Conservation (phyloP, 306 rosid species). For the Luffa acutangula region DNA sequence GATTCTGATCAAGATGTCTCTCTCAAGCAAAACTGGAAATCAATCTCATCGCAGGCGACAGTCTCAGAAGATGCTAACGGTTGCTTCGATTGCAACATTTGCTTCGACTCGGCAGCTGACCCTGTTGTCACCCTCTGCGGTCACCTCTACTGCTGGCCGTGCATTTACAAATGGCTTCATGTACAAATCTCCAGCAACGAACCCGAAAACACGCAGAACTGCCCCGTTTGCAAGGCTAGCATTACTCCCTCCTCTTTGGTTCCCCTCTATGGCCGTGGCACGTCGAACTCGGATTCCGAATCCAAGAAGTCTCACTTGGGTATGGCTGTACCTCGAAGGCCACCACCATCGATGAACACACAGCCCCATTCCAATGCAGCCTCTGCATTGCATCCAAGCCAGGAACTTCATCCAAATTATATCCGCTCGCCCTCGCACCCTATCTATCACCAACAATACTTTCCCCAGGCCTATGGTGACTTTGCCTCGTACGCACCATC, state of each 20-base stretch:
- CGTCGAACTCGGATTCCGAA: slow-evolving; percentile 31
- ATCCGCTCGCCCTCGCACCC: slow-evolving; percentile 37
- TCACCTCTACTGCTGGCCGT: slow-evolving; percentile 88
- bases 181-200: slow-evolving; percentile 39
- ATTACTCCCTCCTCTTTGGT: slow-evolving; percentile 52
- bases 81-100: slow-evolving; percentile 83
- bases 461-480: slow-evolving; percentile 41
- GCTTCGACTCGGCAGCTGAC: slow-evolving; percentile 72
- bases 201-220: slow-evolving; percentile 30
- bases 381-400: slow-evolving; percentile 24
- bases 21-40: slow-evolving; percentile 36
- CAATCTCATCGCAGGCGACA: slow-evolving; percentile 23
- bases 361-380: slow-evolving; percentile 19
- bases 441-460: slow-evolving; percentile 36
- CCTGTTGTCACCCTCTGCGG: slow-evolving; percentile 95
- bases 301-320: slow-evolving; percentile 39
- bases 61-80: slow-evolving; percentile 29
- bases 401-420: slow-evolving; percentile 35
- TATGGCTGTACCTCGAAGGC: slow-evolving; percentile 52
- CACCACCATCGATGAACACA: slow-evolving; percentile 37
- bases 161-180: slow-evolving; percentile 82
- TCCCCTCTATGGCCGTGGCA: slow-evolving; percentile 87
- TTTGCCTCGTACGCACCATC: slow-evolving; percentile 31
- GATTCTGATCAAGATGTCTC: slow-evolving; percentile 35
- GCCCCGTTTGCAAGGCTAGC: slow-evolving; percentile 81